Evolutionary conservation across 31 red algal genomes (phyloP), one percentile per base, ranked within the genome.

Genomic region (Odonthalia washingtoniensis): DNA sequence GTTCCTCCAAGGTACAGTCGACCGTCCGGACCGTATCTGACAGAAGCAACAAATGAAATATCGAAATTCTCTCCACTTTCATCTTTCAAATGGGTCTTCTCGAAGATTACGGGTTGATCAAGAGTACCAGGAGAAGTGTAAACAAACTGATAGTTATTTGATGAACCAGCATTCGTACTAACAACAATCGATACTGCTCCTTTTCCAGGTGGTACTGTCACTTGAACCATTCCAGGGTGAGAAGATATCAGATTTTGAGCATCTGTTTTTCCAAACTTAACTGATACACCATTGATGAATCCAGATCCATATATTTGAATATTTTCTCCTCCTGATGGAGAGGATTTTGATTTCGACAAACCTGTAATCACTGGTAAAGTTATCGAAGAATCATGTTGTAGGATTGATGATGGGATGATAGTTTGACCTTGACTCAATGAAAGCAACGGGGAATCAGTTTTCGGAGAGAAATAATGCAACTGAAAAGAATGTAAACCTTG

Each of bases 1-100:
- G 78, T 85, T 40, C 81, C 83, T 31, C 92, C 92, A 42, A 95
- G 62, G 70, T 95, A 95, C 35, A 90, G 46, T 32, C 81, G 81
- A 3, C 82, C 75, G 66, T 95, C 92, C 17, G 87, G 92, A n/a
- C 92, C 92, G 39, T 82, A 86, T 0, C 81, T 81, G 27, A 81
- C 74, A 18, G 75, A 62, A 36, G 92, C 74, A 42, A 83, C 76
- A 75, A 86, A 82, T n/a, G 68, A 42, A 2, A 75, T 53, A 28
- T 74, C 57, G 37, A 61, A 93, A 2, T 70, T 40, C 40, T 45
- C 68, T 14, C 90, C 90, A 38, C 82, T 73, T 35, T 68, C 57
- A 31, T 78, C 32, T 69, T 83, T 83, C 17, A 93, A 62, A 42
- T 82, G 66, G 6, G 64, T 63, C 40, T 82, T 66, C 67, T 65